Conservation (phyloP, 2,329 filamentous ascomycete genomes). For the Botrytis tulipae region DNA sequence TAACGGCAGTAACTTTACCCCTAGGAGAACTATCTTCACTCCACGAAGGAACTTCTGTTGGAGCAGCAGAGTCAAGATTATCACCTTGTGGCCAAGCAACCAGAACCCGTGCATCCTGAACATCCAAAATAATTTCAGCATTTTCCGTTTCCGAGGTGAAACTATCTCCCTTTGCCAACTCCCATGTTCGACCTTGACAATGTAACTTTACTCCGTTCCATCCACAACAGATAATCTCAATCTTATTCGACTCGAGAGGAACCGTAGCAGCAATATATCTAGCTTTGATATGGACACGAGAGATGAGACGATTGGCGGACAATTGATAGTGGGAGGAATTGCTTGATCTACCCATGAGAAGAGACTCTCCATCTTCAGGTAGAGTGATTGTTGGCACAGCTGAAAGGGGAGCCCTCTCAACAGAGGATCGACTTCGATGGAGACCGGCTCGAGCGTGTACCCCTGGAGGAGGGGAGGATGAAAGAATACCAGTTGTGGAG, state of each 20-base stretch:
- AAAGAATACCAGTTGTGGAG: conserved; percentile 87
- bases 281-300: conserved; percentile 88
- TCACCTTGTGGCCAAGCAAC: conserved; percentile 77
- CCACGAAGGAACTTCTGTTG: conserved; percentile 60
- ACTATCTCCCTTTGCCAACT: conserved; percentile 81
- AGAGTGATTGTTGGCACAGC: conserved; percentile 81
- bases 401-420: conserved; percentile 75
- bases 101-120: conserved; percentile 87
- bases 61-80: conserved; percentile 43
- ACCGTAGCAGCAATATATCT: conserved; percentile 71
- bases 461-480: conserved; percentile 77
- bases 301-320: conserved; percentile 87
- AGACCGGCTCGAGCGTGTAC: conserved; percentile 50
- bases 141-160: conserved; percentile 88
- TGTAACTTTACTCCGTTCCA: conserved; percentile 96
- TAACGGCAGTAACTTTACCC: conserved; percentile 47
- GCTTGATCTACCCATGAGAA: conserved; percentile 89
- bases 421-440: conserved; percentile 59
- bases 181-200: conserved; percentile 83
- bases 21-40: conserved; percentile 54
- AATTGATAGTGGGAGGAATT: conserved; percentile 95
- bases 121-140: conserved; percentile 90
- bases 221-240: conserved; percentile 87
- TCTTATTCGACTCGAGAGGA: conserved; percentile 68
- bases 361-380: conserved; percentile 73